phyloP scores from a whole-genome alignment of 164 flowering plant species.

The Nymphaea colorata region DNA sequence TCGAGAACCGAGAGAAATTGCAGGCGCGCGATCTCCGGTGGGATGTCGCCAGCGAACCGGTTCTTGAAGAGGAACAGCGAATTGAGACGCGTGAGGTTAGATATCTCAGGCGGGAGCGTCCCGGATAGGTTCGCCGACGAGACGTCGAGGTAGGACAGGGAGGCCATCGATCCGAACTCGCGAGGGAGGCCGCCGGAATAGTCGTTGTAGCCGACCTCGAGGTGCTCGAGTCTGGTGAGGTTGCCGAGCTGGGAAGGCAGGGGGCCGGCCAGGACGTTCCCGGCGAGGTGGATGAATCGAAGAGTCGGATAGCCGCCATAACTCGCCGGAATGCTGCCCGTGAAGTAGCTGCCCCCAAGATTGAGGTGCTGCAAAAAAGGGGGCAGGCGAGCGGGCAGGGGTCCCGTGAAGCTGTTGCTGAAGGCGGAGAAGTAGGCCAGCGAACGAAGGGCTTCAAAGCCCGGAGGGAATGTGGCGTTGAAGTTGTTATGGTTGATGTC shows the following conservation, averaged over 20 bases:
- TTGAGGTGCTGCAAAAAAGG: slow-evolving; percentile 47
- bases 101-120: slow-evolving; percentile 29
- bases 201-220: slow-evolving; percentile 82
- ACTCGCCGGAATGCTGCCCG: slow-evolving; percentile 45
- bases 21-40: slow-evolving; percentile 29
- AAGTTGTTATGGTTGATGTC: slow-evolving; percentile 79
- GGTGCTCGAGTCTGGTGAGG: slow-evolving; percentile 30
- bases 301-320: slow-evolving; percentile 42
- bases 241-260: slow-evolving; percentile 51
- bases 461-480: slow-evolving; percentile 53
- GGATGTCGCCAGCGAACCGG: slow-evolving; percentile 50
- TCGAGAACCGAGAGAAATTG: slow-evolving; percentile 35
- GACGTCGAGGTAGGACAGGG: slow-evolving; percentile 56
- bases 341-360: slow-evolving; percentile 89
- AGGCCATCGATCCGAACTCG: slow-evolving; percentile 25
- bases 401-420: slow-evolving; percentile 81
- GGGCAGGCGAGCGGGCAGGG: slow-evolving; percentile 45
- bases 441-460: slow-evolving; percentile 43
- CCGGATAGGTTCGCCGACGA: slow-evolving; percentile 50
- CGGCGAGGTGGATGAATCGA: slow-evolving; percentile 47
- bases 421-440: slow-evolving; percentile 45
- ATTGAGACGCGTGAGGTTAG: slow-evolving; percentile 42
- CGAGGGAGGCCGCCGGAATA: slow-evolving; percentile 36
- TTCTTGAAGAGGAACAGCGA: slow-evolving; percentile 55
- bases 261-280: slow-evolving; percentile 46